These are phyloP conservation scores for Monosporozyma yasuniensis DNA, from an alignment of 805 yeast genomes.

Conservation along the genomic window DNA sequence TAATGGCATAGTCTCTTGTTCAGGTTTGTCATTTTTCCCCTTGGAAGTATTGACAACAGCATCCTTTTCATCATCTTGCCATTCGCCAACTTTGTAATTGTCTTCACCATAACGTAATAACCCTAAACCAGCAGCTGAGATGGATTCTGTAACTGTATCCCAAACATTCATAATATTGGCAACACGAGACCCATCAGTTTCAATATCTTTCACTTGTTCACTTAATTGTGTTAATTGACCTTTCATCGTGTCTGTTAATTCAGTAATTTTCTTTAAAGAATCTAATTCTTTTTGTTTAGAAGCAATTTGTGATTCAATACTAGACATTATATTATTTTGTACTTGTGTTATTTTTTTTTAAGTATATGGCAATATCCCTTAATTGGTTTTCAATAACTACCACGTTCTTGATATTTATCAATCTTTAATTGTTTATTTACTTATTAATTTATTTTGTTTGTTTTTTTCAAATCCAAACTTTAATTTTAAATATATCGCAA, in stretches of 20 bases:
- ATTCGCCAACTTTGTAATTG: conserved; percentile 26
- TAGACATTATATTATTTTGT: background rate
- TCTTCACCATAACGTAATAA: conserved; percentile 25
- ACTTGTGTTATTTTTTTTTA: background rate
- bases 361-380: background rate
- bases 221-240: conserved; percentile 22
- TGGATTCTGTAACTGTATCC: conserved; percentile 26
- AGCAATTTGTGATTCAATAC: background rate
- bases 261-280: conserved; percentile 20
- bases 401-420: background rate
- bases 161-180: conserved; percentile 24
- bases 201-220: conserved; percentile 18
- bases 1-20: conserved; percentile 35
- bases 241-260: conserved; percentile 22
- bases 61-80: conserved; percentile 29
- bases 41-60: conserved; percentile 15
- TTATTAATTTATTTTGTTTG: background rate
- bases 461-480: background rate
- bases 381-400: background rate
- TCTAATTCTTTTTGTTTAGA: conserved; percentile 21
- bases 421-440: background rate
- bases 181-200: conserved; percentile 21
- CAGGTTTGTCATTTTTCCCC: conserved; percentile 17
- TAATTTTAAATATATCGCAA: background rate
- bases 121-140: conserved; percentile 27